Evolutionary conservation across 306 rosid genomes (phyloP), one percentile per base, ranked within the genome.

Genomic region (Prunus dulcis): DNA sequence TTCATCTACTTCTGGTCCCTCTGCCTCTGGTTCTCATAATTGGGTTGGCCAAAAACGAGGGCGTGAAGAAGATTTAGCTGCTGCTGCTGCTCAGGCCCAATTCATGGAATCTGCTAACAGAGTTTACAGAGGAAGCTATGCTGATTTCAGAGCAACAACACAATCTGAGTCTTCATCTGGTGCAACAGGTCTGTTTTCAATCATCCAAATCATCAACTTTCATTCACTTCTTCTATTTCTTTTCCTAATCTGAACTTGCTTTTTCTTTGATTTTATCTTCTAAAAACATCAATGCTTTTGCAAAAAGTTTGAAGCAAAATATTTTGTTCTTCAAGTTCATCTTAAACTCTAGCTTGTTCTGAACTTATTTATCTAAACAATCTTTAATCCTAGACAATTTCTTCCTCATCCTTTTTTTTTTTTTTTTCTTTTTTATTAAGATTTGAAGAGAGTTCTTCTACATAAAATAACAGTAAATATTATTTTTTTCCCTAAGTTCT

Each of bases 1-100:
- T 45, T 34, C 82, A 34, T 38, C 28, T 6, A 27, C 77, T 28
- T n/a, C 89, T 55, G 55, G 86, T 12, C 46, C 62, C 15, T 71
- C 87, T 64, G 77, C 61, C 30, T 77, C 88, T 46, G 41, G 67
- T 25, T 71, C 75, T 64, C 1, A 19, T 23, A 17, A 76, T 0
- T 76, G 86, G 87, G 64, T 51, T 71, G 92, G 98, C 0, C 95
- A 93, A 1, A 93, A 93, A 52, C 79, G 97, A 82, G 83, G 85
- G 53, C 93, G 98, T 62, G 91, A 89, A 27, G 83, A 87, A 49
- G 81, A 84, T 63, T 27, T 73, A 64, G 38, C 17, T 38, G 62
- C 28, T 4, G 46, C 41, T 20, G 5, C 61, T 6, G 22, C 60
- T 23, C 72, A 27, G 25, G 1, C 64, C n/a, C 34, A 60, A 3